Conservation (phyloP, 306 rosid species). For the Psophocarpus tetragonolobus region DNA sequence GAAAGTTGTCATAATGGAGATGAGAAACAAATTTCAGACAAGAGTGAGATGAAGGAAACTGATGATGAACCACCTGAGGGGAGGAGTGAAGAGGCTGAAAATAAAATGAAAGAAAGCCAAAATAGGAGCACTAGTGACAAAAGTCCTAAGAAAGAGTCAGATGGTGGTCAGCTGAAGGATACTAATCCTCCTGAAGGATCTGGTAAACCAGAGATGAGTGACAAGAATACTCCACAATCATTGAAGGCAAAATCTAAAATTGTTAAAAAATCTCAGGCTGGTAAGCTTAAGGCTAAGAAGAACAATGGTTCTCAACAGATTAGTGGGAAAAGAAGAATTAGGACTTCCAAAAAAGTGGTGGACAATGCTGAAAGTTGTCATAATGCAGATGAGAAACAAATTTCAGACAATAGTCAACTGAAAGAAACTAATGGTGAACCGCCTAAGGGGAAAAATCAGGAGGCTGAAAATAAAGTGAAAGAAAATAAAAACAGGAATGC, state of each 20-base stretch:
- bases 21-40: constrained; percentile 30
- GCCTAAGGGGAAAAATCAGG: constrained; percentile 38
- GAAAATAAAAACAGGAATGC: constrained; percentile 36
- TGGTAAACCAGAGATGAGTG: constrained; percentile 39
- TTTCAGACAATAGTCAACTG: constrained; percentile 17
- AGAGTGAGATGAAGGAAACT: constrained; percentile 22
- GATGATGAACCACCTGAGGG: constrained; percentile 32
- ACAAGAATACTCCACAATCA: constrained; percentile 45
- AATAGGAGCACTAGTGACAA: constrained; percentile 25
- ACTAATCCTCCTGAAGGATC: constrained; percentile 39
- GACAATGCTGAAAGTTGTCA: constrained; percentile 35
- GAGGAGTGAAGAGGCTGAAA: constrained; percentile 38
- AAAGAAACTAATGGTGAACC: constrained; percentile 29
- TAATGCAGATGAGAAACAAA: constrained; percentile 41
- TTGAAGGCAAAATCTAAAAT: constrained; percentile 60
- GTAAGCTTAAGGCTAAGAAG: constrained; percentile 33
- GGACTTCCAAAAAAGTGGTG: constrained; percentile 29
- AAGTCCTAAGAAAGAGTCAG: constrained; percentile 13
- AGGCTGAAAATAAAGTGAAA: constrained; percentile 29
- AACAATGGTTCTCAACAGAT: constrained; percentile 24
- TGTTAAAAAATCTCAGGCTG: constrained; percentile 49
- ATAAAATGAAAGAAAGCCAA: constrained; percentile 37
- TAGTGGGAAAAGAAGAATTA: constrained; percentile 29
- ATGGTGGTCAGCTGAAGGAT: constrained; percentile 26
- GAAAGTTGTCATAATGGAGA: constrained; percentile 39